These are phyloP conservation scores for Hymenoscyphus occultus DNA, from an alignment of 2,329 filamentous ascomycete species.

Conservation along the genomic window DNA sequence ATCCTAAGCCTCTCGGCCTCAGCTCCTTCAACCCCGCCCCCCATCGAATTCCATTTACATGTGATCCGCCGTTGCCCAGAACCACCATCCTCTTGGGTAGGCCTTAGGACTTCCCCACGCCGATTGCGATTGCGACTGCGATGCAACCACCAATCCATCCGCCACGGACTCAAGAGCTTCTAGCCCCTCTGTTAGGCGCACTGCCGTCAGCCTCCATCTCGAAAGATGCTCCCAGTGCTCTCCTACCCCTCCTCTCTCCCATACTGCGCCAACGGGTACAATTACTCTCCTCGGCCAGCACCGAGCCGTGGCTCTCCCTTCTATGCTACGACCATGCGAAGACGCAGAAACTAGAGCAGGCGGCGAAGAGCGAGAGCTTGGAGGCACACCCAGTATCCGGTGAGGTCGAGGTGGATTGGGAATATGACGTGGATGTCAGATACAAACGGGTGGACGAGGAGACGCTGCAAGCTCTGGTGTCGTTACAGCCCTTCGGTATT, in stretches of 20 bases:
- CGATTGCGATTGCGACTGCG: conserved; percentile 1
- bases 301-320: conserved; percentile 70
- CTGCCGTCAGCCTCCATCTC: conserved; percentile 58
- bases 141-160: conserved; percentile 38
- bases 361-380: conserved; percentile 60
- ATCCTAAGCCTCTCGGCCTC: background rate
- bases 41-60: conserved; percentile 13
- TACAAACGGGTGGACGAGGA: conserved; percentile 72
- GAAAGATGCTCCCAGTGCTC: conserved; percentile 52
- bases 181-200: conserved; percentile 57
- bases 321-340: conserved; percentile 63
- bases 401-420: conserved; percentile 69
- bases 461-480: conserved; percentile 67
- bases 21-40: background rate
- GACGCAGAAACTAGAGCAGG: conserved; percentile 53
- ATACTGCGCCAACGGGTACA: conserved; percentile 65
- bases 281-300: conserved; percentile 57
- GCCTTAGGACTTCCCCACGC: background rate
- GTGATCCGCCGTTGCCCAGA: conserved; percentile 3
- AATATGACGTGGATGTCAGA: conserved; percentile 61
- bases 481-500: conserved; percentile 59
- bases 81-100: background rate
- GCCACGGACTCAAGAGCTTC: conserved; percentile 47
- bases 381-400: conserved; percentile 81
- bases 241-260: conserved; percentile 61